Base-by-base conservation (phyloP, 2,329 filamentous ascomycete genomes). In the Fusarium anthophilum region DNA sequence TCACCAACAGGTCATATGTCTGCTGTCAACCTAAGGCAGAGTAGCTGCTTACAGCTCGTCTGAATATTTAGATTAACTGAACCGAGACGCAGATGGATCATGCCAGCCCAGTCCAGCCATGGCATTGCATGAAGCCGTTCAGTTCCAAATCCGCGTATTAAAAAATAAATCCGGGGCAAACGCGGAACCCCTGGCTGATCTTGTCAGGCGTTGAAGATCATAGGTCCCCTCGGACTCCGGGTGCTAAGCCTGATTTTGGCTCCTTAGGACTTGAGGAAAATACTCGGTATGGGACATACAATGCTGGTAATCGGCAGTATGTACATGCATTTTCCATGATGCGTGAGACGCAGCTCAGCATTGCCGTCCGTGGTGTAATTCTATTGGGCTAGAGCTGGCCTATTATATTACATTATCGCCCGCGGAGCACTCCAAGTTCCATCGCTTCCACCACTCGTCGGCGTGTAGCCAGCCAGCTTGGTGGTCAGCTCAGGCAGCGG, bases 1-100 rank as follows among this genome's bases (percentile, higher is more conserved):
- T 78, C 76, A 78, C 66, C 70, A 76, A 74, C 76, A 73, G 74
- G 66, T 73, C 73, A 78, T 78, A 35, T 50, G 37, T 54, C 63
- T 77, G 47, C 50, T 53, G 62, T 60, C 51, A 44, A 32, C 30
- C 12, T 32, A 32, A 51, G n/a, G 30, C 45, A 59, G 48, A 47
- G 43, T 39, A 44, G 24, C 22, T 63, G 26, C 35, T 53, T 44
- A 43, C 51, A 43, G 37, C 24, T 24, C 22, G 30, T 48, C 47
- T 41, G 30, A 14, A 48, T 30, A 14, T 54, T 10, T 15, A 24
- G 15, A 43, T 54, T 28, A 43, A 38, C 50, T 50, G 26, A 38
- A 69, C 35, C n/a, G 37, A 48, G 28, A 37, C n/a, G 22, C 28
- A 22, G n/a, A 37, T 62, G 20, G 47, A 57, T 53, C 59, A 60